phyloP scores from a whole-genome alignment of 2,329 filamentous ascomycete species.

The Erysiphe neolycopersici region DNA sequence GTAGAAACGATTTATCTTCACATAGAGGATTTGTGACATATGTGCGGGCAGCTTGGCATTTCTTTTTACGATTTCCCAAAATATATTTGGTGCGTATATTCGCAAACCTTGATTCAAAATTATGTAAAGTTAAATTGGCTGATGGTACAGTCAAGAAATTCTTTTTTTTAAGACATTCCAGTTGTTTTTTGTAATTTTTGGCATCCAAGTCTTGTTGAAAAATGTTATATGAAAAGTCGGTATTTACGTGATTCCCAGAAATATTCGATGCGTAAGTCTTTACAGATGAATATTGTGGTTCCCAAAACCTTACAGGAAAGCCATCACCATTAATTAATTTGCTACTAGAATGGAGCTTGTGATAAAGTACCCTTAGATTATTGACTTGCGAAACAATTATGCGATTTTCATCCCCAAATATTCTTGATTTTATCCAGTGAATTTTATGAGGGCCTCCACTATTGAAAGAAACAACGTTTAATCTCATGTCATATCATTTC shows the following conservation, averaged over 20 bases:
- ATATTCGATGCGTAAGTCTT: neutral
- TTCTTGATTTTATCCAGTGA: neutral
- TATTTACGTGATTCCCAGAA: neutral
- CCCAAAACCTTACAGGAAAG: neutral
- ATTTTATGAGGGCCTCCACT: neutral
- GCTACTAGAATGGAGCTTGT: neutral
- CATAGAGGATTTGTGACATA: neutral
- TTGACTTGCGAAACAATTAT: neutral
- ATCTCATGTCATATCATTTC: neutral
- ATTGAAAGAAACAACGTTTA: neutral
- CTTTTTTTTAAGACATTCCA: neutral
- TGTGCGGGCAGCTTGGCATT: neutral
- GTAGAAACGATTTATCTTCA: neutral
- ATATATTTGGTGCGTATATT: neutral
- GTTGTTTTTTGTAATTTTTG: neutral
- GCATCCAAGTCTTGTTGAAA: too few species aligned
- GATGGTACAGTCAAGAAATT: neutral
- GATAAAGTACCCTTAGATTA: neutral
- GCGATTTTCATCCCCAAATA: neutral
- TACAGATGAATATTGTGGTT: neutral
- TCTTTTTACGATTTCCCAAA: neutral
- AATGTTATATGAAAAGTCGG: neutral
- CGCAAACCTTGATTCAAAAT: too few species aligned
- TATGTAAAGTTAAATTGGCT: neutral
- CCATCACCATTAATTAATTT: neutral